Base-by-base conservation (phyloP, 2,329 filamentous ascomycete genomes). In the Calonectria pseudoturangicola region DNA sequence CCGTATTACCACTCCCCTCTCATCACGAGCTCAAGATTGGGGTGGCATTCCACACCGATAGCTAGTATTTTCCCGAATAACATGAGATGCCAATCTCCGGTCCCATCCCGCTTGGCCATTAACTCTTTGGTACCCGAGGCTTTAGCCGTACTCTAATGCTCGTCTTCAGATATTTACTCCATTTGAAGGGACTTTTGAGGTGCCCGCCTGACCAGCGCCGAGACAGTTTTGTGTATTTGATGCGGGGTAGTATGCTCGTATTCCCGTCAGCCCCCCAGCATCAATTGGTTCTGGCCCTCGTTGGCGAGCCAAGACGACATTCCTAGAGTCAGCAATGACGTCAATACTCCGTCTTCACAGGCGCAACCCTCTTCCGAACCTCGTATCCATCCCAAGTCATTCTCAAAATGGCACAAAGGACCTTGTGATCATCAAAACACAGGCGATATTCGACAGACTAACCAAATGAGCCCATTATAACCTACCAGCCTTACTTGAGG, bases 171-270 rank as follows among this genome's bases (percentile, higher is more conserved):
- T n/a, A 15, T 21, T 63, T 12, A 18, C 45, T 45, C 33, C 45
- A 51, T 39, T 50, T 9, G 47, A 21, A 21, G 33, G 54, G 13
- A 41, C 60, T 39, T 47, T 60, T 66, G 21, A 18, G 64, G 13
- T 16, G 33, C 48, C 36, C 60, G 48, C 39, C 50, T 70, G 48
- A 39, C 48, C 51, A 25, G 41, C 9, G 30, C 39, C 25, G 30
- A 54, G 47, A 27, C 27, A 48, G 36, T 25, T 60, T 39, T 9
- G 30, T 50, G 43, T 27, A 15, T 66, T 27, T 62, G 58, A 69
- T 79, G 75, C 76, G 77, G 77, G 77, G 77, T 68, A 66, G 68
- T 33, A 60, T 70, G 68, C 77, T 78, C 77, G 75, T 79, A 79
- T 79, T 78, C 67, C 65, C 70, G 27, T 70, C 64, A 66, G 67